phyloP scores from a whole-genome alignment of 1,284 basidiomycete species.

The Trichosporon sp. region DNA sequence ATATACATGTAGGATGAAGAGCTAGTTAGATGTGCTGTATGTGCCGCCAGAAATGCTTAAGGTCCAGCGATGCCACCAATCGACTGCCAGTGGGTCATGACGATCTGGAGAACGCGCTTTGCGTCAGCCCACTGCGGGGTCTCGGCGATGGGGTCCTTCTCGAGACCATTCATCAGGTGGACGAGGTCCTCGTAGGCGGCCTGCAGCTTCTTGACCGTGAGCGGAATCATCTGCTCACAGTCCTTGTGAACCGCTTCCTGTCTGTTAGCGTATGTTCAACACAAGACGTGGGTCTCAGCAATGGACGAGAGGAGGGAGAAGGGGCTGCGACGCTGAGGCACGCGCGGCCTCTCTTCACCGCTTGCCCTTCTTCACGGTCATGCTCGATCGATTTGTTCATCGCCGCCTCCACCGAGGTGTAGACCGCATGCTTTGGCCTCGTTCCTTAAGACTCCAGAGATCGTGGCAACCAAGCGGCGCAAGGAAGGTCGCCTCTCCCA shows the following conservation, averaged over 20 bases:
- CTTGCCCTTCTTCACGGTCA: not conserved
- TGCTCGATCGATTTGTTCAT: not conserved
- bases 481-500: no score
- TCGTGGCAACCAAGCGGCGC: no score
- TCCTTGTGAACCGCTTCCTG: constrained; percentile 71
- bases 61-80: not conserved
- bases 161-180: constrained; percentile 56
- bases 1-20: not conserved
- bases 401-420: not conserved
- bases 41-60: no score
- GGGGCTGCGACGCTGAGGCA: not conserved
- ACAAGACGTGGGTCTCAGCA: no score
- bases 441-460: no score
- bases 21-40: not conserved
- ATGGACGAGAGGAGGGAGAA: not conserved
- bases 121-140: constrained; percentile 29
- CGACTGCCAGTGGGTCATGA: constrained; percentile 22
- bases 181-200: constrained; percentile 61
- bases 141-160: constrained; percentile 19
- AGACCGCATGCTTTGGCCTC: no score
- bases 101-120: constrained; percentile 20
- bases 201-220: constrained; percentile 59
- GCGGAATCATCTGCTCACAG: constrained; percentile 70
- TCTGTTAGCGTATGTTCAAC: not conserved
- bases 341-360: not conserved